Evolutionary conservation across 1,284 basidiomycete species (phyloP).

Genomic region (Hemileia vastatrix): DNA sequence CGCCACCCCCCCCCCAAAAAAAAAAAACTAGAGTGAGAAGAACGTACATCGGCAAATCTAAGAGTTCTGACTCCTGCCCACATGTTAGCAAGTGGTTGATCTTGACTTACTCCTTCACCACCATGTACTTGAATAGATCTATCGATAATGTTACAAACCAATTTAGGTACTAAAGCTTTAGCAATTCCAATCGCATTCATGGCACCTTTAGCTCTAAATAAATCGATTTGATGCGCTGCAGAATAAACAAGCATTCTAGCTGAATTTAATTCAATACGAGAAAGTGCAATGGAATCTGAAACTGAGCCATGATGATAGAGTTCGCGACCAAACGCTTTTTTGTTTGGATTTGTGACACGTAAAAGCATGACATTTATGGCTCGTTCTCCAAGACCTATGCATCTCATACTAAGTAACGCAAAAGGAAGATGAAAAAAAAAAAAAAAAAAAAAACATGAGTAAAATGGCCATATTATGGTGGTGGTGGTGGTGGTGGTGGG

Average conservation of each 20-base stretch:
- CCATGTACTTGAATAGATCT: constrained; percentile 89
- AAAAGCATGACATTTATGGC: constrained; percentile 80
- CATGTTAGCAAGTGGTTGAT: constrained; percentile 65
- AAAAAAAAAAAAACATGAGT: neutral
- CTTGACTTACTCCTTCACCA: constrained; percentile 87
- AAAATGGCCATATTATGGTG: too few relatives aligned
- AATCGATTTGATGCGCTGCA: constrained; percentile 91
- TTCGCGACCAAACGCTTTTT: constrained; percentile 89
- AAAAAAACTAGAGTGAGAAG: neutral
- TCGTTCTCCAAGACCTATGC: constrained; percentile 74
- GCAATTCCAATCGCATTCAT: constrained; percentile 94
- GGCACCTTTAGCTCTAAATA: constrained; percentile 79
- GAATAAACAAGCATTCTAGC: constrained; percentile 78
- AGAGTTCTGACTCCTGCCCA: constrained; percentile 78
- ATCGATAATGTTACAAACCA: constrained; percentile 80
- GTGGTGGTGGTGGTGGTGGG: too few relatives aligned
- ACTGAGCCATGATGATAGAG: constrained; percentile 86
- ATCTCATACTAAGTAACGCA: constrained; percentile 60
- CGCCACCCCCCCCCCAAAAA: too few relatives aligned
- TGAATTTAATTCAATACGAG: constrained; percentile 82
- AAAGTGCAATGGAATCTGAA: constrained; percentile 77
- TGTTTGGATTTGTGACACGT: constrained; percentile 77
- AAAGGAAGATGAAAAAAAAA: neutral
- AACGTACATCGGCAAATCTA: constrained; percentile 72
- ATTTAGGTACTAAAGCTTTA: constrained; percentile 84